Percentiles rank a stretch among this genome's conserved stretches.
phyloP scores from a whole-genome alignment of 345 rosid species.

The Arabidopsis arenosa region DNA sequence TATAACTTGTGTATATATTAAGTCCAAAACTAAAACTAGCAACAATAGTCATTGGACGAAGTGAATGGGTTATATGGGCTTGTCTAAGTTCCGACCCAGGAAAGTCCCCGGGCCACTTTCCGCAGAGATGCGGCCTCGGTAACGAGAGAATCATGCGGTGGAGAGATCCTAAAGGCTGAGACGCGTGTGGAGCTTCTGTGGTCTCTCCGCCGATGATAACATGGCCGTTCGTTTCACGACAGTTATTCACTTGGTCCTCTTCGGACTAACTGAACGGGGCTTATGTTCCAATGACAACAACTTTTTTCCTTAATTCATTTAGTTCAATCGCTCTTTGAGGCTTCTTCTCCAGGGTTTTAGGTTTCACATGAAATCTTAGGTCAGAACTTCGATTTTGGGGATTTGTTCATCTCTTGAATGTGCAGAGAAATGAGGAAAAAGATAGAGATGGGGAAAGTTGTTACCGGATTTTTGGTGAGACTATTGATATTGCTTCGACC shows the following conservation, averaged over 20 bases:
- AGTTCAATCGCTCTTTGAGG: too few species aligned
- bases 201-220: slow-evolving; percentile 24
- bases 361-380: too few species aligned
- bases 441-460: slow-evolving; percentile 96
- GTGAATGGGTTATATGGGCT: slow-evolving; percentile 24
- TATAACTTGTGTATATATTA: not conserved
- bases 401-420: too few species aligned
- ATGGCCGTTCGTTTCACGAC: slow-evolving; percentile 35
- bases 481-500: slow-evolving; percentile 98
- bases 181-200: slow-evolving; percentile 15
- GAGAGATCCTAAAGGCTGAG: slow-evolving; percentile 14
- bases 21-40: rapidly evolving
- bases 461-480: slow-evolving; percentile 93
- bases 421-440: too few species aligned
- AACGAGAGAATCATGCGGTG: slow-evolving; percentile 27
- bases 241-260: slow-evolving; percentile 28
- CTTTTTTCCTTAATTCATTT: too few species aligned
- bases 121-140: slow-evolving; percentile 43
- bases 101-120: slow-evolving; percentile 37
- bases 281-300: slow-evolving; percentile 33
- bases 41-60: not conserved
- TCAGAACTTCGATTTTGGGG: too few species aligned
- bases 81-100: slow-evolving; percentile 24
- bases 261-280: slow-evolving; percentile 32
- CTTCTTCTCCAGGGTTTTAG: too few species aligned